phyloP scores from a whole-genome alignment of 2,329 filamentous ascomycete genomes.

The Triangularia verruculosa region DNA sequence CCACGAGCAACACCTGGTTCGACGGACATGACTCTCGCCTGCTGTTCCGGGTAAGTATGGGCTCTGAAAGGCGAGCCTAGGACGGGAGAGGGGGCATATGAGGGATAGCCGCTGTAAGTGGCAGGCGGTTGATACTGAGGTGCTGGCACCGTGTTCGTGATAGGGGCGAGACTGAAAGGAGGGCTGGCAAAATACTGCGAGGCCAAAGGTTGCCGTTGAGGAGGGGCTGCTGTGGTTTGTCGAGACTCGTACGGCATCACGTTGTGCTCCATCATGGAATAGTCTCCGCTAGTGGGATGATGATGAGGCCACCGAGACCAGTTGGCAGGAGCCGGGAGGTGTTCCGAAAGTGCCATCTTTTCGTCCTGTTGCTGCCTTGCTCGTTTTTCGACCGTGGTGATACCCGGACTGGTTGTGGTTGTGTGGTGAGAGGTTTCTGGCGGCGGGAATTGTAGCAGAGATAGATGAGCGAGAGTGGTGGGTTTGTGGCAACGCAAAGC shows the following conservation, averaged over 20 bases:
- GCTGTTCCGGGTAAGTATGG: constrained; percentile 30
- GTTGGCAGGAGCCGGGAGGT: constrained; percentile 42
- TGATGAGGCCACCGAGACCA: constrained; percentile 58
- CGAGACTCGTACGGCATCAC: constrained; percentile 51
- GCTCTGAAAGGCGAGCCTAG: constrained; percentile 31
- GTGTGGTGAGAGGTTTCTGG: background rate
- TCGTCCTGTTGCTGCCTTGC: background rate
- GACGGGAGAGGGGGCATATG: constrained; percentile 38
- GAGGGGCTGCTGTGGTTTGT: constrained; percentile 32
- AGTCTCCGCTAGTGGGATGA: constrained; percentile 38
- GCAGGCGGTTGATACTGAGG: constrained; percentile 42
- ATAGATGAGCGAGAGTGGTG: background rate
- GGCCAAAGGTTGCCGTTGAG: constrained; percentile 44
- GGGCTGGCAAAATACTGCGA: constrained; percentile 47
- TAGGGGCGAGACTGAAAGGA: constrained; percentile 43
- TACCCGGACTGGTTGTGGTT: background rate
- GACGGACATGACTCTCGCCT: constrained; percentile 30
- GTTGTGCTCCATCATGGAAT: constrained; percentile 46
- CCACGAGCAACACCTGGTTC: constrained; percentile 31
- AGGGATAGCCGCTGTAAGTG: constrained; percentile 42
- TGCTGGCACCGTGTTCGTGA: constrained; percentile 39
- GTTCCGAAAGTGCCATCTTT: constrained; percentile 48
- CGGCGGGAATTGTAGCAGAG: background rate
- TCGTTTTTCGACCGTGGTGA: background rate
- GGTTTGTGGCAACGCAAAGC: background rate